Percentiles rank a stretch among this genome's conserved stretches.
Evolutionary conservation across 768 basidiomycete species (phyloP).

Genomic region (Clavulina sp.): DNA sequence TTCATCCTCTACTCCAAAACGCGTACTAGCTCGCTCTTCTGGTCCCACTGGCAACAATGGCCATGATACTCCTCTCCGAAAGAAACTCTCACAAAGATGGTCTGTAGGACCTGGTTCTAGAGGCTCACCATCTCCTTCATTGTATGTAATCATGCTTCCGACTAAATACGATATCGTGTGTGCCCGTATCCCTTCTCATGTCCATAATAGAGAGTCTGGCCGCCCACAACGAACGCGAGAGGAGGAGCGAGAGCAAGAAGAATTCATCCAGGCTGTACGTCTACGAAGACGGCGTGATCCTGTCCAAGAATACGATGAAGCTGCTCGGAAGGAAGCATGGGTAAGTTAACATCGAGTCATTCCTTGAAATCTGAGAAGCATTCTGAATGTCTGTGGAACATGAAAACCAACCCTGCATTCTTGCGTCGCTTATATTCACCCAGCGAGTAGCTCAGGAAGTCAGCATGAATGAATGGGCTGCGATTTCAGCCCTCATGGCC

Average conservation of each 20-base stretch:
- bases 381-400: neutral
- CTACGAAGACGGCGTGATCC: constrained; percentile 9
- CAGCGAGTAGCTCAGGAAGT: constrained; percentile 6
- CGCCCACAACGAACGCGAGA: neutral
- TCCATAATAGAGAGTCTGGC: neutral
- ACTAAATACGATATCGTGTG: neutral
- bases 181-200: neutral
- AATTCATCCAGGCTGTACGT: constrained; percentile 8
- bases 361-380: neutral
- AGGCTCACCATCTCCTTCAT: no score
- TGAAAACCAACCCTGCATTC: no score
- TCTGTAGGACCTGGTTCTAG: neutral
- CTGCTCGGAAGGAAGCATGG: constrained; percentile 4
- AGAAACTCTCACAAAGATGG: neutral
- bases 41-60: neutral
- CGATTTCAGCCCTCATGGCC: constrained; percentile 4
- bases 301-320: constrained; percentile 8
- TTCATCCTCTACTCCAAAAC: no score
- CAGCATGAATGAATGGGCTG: neutral
- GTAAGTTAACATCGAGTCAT: neutral
- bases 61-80: neutral
- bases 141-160: neutral
- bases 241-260: constrained; percentile 3
- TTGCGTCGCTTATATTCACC: neutral
- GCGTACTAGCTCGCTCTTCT: no score